Evolutionary conservation across 148 eudicot species (phyloP).

Genomic region (Linanthus parryae): DNA sequence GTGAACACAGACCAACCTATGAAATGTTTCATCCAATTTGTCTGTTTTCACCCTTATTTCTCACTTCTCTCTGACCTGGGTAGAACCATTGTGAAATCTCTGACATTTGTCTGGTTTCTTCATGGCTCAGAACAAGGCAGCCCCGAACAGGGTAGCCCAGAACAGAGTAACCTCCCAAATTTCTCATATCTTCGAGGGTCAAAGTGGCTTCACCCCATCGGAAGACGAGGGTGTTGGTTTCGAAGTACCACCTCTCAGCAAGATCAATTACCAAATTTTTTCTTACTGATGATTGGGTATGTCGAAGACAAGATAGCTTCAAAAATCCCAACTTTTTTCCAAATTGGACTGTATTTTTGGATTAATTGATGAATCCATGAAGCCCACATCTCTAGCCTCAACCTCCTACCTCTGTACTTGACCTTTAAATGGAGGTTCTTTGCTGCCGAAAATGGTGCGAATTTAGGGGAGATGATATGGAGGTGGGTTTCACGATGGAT

Average conservation of each 20-base stretch:
- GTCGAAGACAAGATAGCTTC: conserved; percentile 9
- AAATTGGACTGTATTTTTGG: conserved; percentile 2
- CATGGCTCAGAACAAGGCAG: not conserved
- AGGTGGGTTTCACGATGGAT: no score
- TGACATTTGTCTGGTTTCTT: conserved; percentile 9
- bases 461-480: no score
- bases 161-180: conserved; percentile 45
- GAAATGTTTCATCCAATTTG: no score
- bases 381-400: conserved; percentile 1
- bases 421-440: conserved; percentile 1
- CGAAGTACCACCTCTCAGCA: conserved; percentile 8
- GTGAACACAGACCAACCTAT: no score
- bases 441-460: not conserved
- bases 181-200: conserved; percentile 36
- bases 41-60: no score
- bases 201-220: conserved; percentile 42
- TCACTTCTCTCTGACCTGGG: no score
- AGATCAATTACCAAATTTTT: not conserved
- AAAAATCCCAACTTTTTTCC: conserved; percentile 10
- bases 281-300: not conserved
- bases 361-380: conserved; percentile 3
- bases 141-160: conserved; percentile 26
- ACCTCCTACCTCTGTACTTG: not conserved
- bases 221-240: conserved; percentile 29
- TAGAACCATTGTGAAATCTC: no score